A percentile compares a stretch with the other conserved stretches of the same genome.
Conservation (phyloP, 2,329 filamentous ascomycete genomes). For the Verticillium zaregamsianum region DNA sequence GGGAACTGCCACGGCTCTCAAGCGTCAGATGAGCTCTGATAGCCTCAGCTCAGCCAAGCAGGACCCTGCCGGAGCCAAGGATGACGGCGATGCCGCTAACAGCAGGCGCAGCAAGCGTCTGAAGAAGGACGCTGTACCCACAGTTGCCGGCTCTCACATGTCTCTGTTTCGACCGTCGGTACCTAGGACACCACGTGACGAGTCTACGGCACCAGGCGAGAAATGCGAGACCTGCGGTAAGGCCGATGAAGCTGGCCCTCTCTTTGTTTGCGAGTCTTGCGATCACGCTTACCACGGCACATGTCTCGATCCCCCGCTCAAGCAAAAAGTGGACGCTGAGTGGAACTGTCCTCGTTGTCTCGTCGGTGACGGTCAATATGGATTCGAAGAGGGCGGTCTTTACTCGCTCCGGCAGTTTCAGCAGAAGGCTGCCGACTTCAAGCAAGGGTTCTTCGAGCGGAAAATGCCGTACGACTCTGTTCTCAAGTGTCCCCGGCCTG, state of each 20-base stretch:
- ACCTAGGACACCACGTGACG: conserved; percentile 58
- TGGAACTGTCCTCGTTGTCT: conserved; percentile 97
- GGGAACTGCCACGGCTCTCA: conserved; percentile 59
- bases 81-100: conserved; percentile 56
- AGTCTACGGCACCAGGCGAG: conserved; percentile 43
- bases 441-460: conserved; percentile 85
- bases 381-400: conserved; percentile 92
- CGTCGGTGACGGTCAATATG: conserved; percentile 93
- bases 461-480: conserved; percentile 86
- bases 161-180: conserved; percentile 82
- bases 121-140: conserved; percentile 78
- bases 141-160: conserved; percentile 95
- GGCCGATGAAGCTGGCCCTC: conserved; percentile 64
- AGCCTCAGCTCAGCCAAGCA: conserved; percentile 44
- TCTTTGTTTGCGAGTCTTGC: conserved; percentile 87
- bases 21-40: conserved; percentile 69
- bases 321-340: conserved; percentile 72
- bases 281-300: conserved; percentile 82
- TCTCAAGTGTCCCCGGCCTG: conserved; percentile 72
- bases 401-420: conserved; percentile 97
- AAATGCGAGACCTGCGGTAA: conserved; percentile 86
- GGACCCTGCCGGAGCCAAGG: conserved; percentile 43
- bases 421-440: conserved; percentile 92
- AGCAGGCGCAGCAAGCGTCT: conserved; percentile 88
- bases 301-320: conserved; percentile 84